These are phyloP conservation scores for Begonia fuchsioides DNA, from an alignment of 306 rosid species.

Conservation along the genomic window DNA sequence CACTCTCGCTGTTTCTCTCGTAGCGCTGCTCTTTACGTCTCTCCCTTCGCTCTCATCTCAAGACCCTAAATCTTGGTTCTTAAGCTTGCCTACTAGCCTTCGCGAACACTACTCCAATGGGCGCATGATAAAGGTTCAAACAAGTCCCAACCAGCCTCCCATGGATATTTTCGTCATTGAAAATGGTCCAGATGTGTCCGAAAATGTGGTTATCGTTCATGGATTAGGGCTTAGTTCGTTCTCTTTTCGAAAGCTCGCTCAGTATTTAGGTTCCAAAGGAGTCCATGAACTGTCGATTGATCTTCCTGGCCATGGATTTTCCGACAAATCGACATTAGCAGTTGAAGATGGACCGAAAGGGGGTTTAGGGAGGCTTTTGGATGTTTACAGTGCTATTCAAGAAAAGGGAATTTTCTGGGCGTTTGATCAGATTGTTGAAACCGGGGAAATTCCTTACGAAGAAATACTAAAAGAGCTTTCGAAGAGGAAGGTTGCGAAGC, in stretches of 20 bases:
- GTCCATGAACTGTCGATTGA: conserved; percentile 46
- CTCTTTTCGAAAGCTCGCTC: conserved; percentile 36
- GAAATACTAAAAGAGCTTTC: conserved; percentile 41
- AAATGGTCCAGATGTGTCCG: conserved; percentile 25
- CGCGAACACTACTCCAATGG: conserved; percentile 74
- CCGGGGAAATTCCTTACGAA: conserved; percentile 88
- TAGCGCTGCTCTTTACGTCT: conserved; percentile 33
- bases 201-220: conserved; percentile 50
- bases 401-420: conserved; percentile 92
- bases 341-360: conserved; percentile 31
- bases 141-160: conserved; percentile 30
- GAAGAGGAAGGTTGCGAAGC: conserved; percentile 35
- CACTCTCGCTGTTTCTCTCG: conserved; percentile 42
- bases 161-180: conserved; percentile 46
- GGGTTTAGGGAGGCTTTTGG: conserved; percentile 54
- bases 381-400: conserved; percentile 50
- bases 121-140: conserved; percentile 63
- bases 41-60: conserved; percentile 36
- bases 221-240: conserved; percentile 64
- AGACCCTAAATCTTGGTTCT: conserved; percentile 64
- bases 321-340: conserved; percentile 46
- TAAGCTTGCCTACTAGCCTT: conserved; percentile 45
- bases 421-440: conserved; percentile 76
- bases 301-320: conserved; percentile 81
- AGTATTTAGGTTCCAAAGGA: conserved; percentile 35